Evolutionary conservation across 352 stramenopile species (phyloP).

Genomic region (Globisporangium sylvaticum): DNA sequence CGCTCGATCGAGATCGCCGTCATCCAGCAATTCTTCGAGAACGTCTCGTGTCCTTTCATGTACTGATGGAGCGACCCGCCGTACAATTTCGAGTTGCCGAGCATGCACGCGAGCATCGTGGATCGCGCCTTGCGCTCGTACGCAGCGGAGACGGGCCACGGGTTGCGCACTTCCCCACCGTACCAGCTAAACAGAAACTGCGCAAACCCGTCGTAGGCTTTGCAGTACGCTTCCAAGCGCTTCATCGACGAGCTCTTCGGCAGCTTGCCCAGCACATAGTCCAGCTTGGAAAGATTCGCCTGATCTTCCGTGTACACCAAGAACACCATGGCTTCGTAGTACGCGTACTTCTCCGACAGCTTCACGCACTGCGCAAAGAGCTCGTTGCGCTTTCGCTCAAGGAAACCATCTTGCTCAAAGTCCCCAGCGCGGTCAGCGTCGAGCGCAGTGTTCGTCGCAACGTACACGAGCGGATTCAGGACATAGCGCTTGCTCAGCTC

Average conservation of each 20-base stretch:
- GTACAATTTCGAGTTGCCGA: constrained; percentile 61
- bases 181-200: constrained; percentile 78
- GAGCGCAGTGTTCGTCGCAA: constrained; percentile 39
- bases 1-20: constrained; percentile 60
- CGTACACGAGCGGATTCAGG: constrained; percentile 69
- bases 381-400: constrained; percentile 42
- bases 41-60: constrained; percentile 48
- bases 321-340: constrained; percentile 84
- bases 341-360: constrained; percentile 66
- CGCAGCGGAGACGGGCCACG: constrained; percentile 38
- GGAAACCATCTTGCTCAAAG: constrained; percentile 21
- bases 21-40: constrained; percentile 63
- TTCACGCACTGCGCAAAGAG: constrained; percentile 55
- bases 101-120: constrained; percentile 58
- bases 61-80: constrained; percentile 56
- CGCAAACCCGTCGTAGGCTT: constrained; percentile 47
- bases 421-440: constrained; percentile 2
- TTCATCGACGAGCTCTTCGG: constrained; percentile 49
- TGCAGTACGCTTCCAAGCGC: constrained; percentile 64
- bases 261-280: constrained; percentile 62
- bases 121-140: constrained; percentile 20
- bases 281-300: constrained; percentile 52
- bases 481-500: constrained; percentile 54
- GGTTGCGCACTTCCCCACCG: constrained; percentile 63
- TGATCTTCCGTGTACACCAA: constrained; percentile 60